These are phyloP conservation scores for Corymbia citriodora DNA, from an alignment of 441 rosid species.

Conservation along the genomic window DNA sequence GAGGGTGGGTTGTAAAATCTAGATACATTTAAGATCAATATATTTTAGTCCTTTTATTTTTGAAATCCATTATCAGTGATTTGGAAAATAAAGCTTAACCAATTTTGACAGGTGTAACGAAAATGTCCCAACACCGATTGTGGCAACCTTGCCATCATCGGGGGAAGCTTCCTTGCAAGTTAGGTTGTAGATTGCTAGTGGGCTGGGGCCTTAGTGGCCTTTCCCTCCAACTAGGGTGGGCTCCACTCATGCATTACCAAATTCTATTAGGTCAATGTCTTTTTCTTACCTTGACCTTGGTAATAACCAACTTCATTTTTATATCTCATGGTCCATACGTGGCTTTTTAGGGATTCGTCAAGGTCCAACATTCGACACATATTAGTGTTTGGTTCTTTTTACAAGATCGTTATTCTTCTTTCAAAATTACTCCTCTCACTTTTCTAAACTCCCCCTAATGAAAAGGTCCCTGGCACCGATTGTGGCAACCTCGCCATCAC, in stretches of 20 bases:
- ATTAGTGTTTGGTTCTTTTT: background rate
- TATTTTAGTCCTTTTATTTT: too few relatives aligned
- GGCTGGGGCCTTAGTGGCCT: background rate
- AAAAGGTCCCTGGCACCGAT: background rate
- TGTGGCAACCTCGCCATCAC: background rate
- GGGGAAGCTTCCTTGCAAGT: background rate
- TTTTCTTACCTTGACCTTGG: background rate
- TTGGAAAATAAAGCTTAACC: too few relatives aligned
- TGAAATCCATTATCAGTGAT: too few relatives aligned
- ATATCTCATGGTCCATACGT: background rate
- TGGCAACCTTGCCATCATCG: background rate
- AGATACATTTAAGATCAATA: too few relatives aligned
- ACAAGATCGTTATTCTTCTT: background rate
- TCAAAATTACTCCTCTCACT: background rate
- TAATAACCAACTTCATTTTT: background rate
- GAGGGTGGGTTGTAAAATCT: too few relatives aligned
- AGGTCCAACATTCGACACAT: background rate
- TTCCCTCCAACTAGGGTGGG: background rate
- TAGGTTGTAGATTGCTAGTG: background rate
- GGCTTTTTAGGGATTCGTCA: background rate
- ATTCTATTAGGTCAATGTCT: background rate
- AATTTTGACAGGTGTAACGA: too few relatives aligned
- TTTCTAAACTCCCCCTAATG: background rate
- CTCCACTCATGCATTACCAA: background rate
- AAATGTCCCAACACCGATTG: fast-evolving